Evolutionary conservation across 2,329 filamentous ascomycete genomes (phyloP).

Genomic region (Tolypocladium ovalisporum): DNA sequence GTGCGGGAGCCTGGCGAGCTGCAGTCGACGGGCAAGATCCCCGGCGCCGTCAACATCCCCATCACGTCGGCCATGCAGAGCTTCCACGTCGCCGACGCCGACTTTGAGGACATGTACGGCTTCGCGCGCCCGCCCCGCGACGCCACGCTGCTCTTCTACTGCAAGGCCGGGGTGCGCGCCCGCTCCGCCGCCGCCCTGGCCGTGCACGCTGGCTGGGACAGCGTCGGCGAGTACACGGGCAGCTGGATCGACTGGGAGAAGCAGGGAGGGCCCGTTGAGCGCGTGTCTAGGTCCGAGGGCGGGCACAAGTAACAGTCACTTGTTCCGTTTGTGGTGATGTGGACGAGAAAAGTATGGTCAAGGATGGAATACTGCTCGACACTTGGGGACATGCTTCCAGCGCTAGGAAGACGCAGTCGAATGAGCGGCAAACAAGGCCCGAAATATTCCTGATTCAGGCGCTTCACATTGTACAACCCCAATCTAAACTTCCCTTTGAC

Average conservation of each 20-base stretch:
- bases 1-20: slow-evolving; percentile 65
- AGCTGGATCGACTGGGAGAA: slow-evolving; percentile 76
- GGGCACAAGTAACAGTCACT: not conserved
- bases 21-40: slow-evolving; percentile 57
- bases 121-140: slow-evolving; percentile 54
- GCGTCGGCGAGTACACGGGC: slow-evolving; percentile 61
- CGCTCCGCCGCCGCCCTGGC: slow-evolving; percentile 68
- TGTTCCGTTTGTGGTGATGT: not conserved
- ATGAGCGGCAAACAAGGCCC: not conserved
- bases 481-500: not conserved
- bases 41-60: slow-evolving; percentile 72
- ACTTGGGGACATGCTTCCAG: not conserved
- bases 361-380: no score
- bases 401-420: not conserved
- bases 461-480: slow-evolving; percentile 8
- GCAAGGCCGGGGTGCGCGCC: slow-evolving; percentile 81
- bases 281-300: slow-evolving; percentile 3
- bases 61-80: slow-evolving; percentile 67
- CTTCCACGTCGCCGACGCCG: slow-evolving; percentile 62
- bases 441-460: slow-evolving; percentile 6
- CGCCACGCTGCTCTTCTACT: slow-evolving; percentile 71
- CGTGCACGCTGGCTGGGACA: slow-evolving; percentile 61
- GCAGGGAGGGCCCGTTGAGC: slow-evolving; percentile 50
- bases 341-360: not conserved
- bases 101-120: slow-evolving; percentile 76